Evolutionary conservation across 2,329 filamentous ascomycete species (phyloP).

Genomic region (Diaporthe citri): DNA sequence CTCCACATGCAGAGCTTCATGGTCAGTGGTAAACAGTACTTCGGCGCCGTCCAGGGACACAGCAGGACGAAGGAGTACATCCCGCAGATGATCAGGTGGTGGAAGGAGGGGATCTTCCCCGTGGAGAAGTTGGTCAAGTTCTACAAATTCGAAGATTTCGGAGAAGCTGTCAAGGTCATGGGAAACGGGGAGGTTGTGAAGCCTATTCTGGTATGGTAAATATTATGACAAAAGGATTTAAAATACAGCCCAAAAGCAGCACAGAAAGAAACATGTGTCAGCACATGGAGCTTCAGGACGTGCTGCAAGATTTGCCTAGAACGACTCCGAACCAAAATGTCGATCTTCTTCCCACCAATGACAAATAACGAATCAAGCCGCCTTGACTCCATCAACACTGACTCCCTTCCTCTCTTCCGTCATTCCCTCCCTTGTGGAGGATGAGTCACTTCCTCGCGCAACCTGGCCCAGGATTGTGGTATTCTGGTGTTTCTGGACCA

Average conservation of each 20-base stretch:
- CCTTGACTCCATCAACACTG: background rate
- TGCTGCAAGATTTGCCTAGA: background rate
- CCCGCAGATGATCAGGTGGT: constrained; percentile 42
- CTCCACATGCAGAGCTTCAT: constrained; percentile 60
- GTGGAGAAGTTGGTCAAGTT: constrained; percentile 41
- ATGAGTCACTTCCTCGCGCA: background rate
- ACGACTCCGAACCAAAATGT: background rate
- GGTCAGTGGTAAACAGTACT: constrained; percentile 59
- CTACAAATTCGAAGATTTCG: constrained; percentile 41
- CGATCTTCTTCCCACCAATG: background rate
- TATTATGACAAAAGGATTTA: no score
- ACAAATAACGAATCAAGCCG: background rate
- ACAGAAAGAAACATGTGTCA: background rate
- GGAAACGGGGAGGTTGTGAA: constrained; percentile 41
- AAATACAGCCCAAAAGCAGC: background rate
- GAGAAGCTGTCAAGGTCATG: constrained; percentile 40
- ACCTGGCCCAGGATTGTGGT: constrained; percentile 32
- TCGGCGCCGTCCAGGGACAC: constrained; percentile 52
- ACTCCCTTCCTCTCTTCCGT: constrained; percentile 21
- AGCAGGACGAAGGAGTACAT: constrained; percentile 56
- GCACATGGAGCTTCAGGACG: background rate
- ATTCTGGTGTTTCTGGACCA: constrained; percentile 38
- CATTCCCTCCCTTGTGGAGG: constrained; percentile 17
- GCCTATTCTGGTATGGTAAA: constrained; percentile 42
- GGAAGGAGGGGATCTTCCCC: constrained; percentile 42